phyloP scores from a whole-genome alignment of 179 eudicot species.

The Camellia oleifera region DNA sequence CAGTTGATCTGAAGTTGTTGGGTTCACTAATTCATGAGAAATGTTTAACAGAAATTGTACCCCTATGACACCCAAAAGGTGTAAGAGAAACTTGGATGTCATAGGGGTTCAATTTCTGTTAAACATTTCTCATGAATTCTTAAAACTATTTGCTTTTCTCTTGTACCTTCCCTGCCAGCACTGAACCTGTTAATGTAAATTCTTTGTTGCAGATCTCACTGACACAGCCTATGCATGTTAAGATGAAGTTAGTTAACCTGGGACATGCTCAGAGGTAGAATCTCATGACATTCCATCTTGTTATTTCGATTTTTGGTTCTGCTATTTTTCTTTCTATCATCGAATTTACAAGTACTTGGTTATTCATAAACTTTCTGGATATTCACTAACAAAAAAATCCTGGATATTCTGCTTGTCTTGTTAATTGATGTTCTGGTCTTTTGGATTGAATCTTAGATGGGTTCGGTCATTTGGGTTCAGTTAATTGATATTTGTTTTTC shows the following conservation, averaged over 20 bases:
- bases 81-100: constrained; percentile 32
- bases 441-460: not conserved
- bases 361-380: not conserved
- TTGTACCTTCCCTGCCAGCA: not conserved
- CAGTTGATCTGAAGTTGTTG: not conserved
- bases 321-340: not conserved
- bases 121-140: constrained; percentile 4
- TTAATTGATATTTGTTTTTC: no score
- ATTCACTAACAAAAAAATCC: not conserved
- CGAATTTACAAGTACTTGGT: not conserved
- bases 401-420: not conserved
- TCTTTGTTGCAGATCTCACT: constrained; percentile 38
- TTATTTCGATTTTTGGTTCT: not conserved
- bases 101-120: not conserved
- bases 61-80: not conserved
- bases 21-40: not conserved
- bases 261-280: constrained; percentile 81
- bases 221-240: constrained; percentile 57
- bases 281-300: constrained; percentile 10
- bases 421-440: not conserved
- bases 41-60: no score
- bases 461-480: not conserved
- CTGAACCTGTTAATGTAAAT: not conserved
- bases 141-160: not conserved
- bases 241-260: constrained; percentile 58